A percentile compares a stretch with the other conserved stretches of the same genome.
Evolutionary conservation across 805 yeast genomes (phyloP).

Genomic region (Naumovozyma dairenensis): DNA sequence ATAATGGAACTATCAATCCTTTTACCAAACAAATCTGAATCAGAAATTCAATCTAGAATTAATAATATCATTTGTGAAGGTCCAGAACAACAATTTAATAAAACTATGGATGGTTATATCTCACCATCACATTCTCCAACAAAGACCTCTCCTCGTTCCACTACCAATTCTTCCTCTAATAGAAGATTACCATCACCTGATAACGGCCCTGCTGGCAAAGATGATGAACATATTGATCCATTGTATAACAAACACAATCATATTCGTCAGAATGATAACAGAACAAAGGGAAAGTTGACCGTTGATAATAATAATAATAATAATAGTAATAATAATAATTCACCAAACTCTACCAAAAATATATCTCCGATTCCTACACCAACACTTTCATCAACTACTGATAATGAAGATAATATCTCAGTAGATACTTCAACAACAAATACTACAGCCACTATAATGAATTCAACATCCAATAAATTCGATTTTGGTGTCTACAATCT

Average conservation of each 20-base stretch:
- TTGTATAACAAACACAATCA: conserved; percentile 4
- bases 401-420: conserved; percentile 3
- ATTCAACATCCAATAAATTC: not conserved
- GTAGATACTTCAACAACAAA: not conserved
- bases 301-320: too few relatives aligned
- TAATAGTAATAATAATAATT: not conserved
- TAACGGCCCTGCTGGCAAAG: conserved; percentile 8
- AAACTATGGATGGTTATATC: not conserved
- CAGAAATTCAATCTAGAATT: conserved; percentile 61
- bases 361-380: conserved; percentile 10
- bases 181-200: conserved; percentile 3
- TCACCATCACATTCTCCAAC: conserved; percentile 17
- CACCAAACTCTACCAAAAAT: conserved; percentile 10
- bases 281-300: too few relatives aligned
- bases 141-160: not conserved
- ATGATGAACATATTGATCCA: conserved; percentile 13
- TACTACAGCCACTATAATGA: not conserved
- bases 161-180: conserved; percentile 4
- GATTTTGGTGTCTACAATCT: conserved; percentile 2
- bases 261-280: too few relatives aligned
- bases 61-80: conserved; percentile 15
- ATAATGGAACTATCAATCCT: conserved; percentile 66
- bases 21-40: conserved; percentile 62
- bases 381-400: not conserved
- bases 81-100: not conserved